Conservation (phyloP, 345 rosid genomes). For the Heritiera littoralis region DNA sequence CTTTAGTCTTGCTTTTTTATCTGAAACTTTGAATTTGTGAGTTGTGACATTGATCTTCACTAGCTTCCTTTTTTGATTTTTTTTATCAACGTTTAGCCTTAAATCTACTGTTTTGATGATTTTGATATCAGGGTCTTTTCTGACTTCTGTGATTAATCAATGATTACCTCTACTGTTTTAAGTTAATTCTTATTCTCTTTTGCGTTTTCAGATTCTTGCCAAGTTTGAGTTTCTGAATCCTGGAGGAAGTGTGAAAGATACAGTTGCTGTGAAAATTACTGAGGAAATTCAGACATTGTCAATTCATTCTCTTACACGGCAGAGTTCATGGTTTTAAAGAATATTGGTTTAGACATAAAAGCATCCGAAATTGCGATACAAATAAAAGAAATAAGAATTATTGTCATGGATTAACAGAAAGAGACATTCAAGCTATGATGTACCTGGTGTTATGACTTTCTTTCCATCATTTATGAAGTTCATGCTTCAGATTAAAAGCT, state of each 20-base stretch:
- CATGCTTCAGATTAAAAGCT: neutral
- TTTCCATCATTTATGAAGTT: no score
- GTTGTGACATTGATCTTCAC: neutral
- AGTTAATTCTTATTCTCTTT: conserved; percentile 4
- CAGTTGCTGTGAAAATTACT: conserved; percentile 77
- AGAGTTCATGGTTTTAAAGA: neutral
- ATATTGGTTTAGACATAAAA: neutral
- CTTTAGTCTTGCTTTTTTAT: neutral
- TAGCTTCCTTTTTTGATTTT: neutral
- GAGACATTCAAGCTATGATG: neutral
- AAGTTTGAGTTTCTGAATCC: conserved; percentile 97
- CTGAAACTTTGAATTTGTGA: neutral
- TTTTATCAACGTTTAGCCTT: neutral
- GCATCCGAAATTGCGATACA: neutral
- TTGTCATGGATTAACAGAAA: neutral
- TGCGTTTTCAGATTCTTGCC: conserved; percentile 70
- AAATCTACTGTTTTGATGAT: neutral
- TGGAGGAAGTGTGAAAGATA: conserved; percentile 83
- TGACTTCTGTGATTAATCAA: neutral
- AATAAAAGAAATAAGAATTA: neutral
- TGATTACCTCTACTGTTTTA: neutral
- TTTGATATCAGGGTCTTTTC: neutral
- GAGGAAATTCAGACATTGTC: conserved; percentile 44
- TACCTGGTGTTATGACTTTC: neutral
- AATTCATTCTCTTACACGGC: neutral